Evolutionary conservation across 441 rosid genomes (phyloP), one percentile per base, ranked within the genome.

Genomic region (Euphorbia schlechtendalii): DNA sequence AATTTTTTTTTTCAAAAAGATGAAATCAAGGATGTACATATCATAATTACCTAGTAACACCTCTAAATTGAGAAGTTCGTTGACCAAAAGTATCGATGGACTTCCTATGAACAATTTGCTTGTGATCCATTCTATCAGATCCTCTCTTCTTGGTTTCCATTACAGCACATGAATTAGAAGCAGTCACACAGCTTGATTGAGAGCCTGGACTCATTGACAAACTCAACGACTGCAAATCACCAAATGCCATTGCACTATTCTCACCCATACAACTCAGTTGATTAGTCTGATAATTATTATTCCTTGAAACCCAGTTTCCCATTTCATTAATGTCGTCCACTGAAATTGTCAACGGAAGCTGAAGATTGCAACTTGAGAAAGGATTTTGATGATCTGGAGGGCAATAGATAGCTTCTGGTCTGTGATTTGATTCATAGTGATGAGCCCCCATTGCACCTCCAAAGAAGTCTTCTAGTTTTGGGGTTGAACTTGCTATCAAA

Each of bases 191-290:
- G 81, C 97, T 91, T 21, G 97, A 89, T 72, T 89, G 96, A 8
- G 99, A 95, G 49, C 92, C 96, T 63, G 98, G 98, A 70, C 98
- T 95, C 99, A 91, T 95, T 10, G 99, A 91, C 80, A 95, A 82
- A 80, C 95, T 89, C 80, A 95, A 71, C 32, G 88, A 86, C 73
- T 94, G 96, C 66, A 89, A 80, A 69, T 91, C 94, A 64, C 93
- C 89, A 70, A 81, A 89, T 17, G 71, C 76, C 81, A 84, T 77
- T 61, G 85, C 77, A 71, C 80, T 70, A 17, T 68, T 70, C 78
- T 80, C 61, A 84, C 79, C 78, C 73, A 78, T 63, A 40, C 45
- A 40, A 40, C 4, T 40, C 63, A 75, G 70, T 72, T 77, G 82
- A 68, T 72, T 77, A 59, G 55, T 65, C 36, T 67, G 72, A 73